phyloP scores from a whole-genome alignment of 176 grass and related monocot species.

The Phoenix dactylifera region DNA sequence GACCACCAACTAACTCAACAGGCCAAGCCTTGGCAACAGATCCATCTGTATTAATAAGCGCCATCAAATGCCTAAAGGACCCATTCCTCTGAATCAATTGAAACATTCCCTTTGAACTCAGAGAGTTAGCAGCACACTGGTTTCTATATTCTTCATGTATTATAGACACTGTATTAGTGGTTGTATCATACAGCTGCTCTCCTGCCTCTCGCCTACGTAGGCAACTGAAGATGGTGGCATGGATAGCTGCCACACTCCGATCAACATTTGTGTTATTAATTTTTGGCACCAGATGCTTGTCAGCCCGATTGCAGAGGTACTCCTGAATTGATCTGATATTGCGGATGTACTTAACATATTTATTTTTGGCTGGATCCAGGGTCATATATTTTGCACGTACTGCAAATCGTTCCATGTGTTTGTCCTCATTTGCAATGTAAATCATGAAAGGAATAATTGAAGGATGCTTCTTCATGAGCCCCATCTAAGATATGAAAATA shows the following conservation, averaged over 20 bases:
- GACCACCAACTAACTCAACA: constrained; percentile 25
- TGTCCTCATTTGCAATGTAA: constrained; percentile 90
- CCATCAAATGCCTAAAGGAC: constrained; percentile 76
- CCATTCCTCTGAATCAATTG: constrained; percentile 84
- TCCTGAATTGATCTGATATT: constrained; percentile 94
- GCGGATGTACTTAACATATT: constrained; percentile 87
- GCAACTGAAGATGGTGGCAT: constrained; percentile 84
- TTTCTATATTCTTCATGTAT: constrained; percentile 77
- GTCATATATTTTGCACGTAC: constrained; percentile 99
- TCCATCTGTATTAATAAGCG: constrained; percentile 80
- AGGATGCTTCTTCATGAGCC: constrained; percentile 97
- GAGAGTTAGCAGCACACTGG: constrained; percentile 68
- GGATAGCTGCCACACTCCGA: constrained; percentile 75
- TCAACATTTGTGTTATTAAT: constrained; percentile 97
- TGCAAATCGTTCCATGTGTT: constrained; percentile 88
- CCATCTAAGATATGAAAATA: constrained; percentile 58
- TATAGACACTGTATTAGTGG: constrained; percentile 60
- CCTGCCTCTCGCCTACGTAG: constrained; percentile 52
- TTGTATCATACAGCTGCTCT: constrained; percentile 61
- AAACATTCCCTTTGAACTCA: constrained; percentile 90
- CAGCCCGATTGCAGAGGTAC: constrained; percentile 72
- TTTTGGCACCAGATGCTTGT: constrained; percentile 92
- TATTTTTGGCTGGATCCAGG: constrained; percentile 83
- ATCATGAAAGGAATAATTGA: constrained; percentile 99
- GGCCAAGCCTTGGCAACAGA: constrained; percentile 92